These are phyloP conservation scores for Grosmannia clavigera DNA, from an alignment of 2,329 filamentous ascomycete genomes.

Conservation along the genomic window DNA sequence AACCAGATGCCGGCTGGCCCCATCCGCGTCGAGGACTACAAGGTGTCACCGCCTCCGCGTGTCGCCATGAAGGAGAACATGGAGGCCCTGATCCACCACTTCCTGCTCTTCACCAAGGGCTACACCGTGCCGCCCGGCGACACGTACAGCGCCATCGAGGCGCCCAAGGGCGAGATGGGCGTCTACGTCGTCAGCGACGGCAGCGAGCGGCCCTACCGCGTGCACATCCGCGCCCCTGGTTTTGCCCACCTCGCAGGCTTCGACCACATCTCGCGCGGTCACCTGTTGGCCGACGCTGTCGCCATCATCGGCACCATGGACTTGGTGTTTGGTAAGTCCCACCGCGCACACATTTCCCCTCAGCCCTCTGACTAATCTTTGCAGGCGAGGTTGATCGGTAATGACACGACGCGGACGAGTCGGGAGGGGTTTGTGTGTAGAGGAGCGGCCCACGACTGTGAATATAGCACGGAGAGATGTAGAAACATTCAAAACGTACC, in stretches of 20 bases:
- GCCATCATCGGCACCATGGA: slow-evolving; percentile 89
- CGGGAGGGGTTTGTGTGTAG: slow-evolving; percentile 2
- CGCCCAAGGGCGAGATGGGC: slow-evolving; percentile 99
- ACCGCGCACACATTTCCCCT: background rate
- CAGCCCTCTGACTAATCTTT: slow-evolving; percentile 19
- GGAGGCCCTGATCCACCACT: slow-evolving; percentile 99
- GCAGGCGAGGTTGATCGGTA: slow-evolving; percentile 52
- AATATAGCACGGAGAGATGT: background rate
- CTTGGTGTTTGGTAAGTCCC: slow-evolving; percentile 66
- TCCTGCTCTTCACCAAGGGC: slow-evolving; percentile 96
- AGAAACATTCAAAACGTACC: background rate
- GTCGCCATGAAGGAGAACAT: slow-evolving; percentile 99
- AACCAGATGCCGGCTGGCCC: slow-evolving; percentile 98
- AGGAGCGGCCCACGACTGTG: background rate
- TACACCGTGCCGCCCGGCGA: slow-evolving; percentile 95
- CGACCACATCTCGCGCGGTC: slow-evolving; percentile 84
- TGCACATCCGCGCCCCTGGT: slow-evolving; percentile 92
- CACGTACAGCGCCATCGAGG: slow-evolving; percentile 96
- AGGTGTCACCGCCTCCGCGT: slow-evolving; percentile 90
- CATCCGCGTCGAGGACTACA: slow-evolving; percentile 95
- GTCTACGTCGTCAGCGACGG: slow-evolving; percentile 95
- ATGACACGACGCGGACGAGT: slow-evolving; percentile 11
- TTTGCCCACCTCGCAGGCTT: slow-evolving; percentile 93
- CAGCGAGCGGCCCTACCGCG: slow-evolving; percentile 90
- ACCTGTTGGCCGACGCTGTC: slow-evolving; percentile 90